These are phyloP conservation scores for Phaffia australis DNA, from an alignment of 768 basidiomycete genomes.

Conservation along the genomic window DNA sequence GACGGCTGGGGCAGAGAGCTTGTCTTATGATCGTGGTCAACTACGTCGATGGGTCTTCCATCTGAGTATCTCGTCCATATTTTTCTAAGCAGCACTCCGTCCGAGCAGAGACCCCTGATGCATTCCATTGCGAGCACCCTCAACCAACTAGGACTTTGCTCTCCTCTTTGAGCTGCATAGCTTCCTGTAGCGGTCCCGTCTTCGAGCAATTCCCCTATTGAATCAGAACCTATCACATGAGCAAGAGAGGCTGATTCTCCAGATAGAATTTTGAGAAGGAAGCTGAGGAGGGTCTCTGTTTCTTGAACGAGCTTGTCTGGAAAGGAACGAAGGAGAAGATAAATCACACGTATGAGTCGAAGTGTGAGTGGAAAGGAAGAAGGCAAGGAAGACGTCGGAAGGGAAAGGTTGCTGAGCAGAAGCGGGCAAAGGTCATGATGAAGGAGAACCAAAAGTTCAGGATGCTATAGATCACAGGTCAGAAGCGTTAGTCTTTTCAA, in stretches of 20 bases:
- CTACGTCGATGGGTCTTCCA: neutral
- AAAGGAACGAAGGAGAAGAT: slow-evolving; percentile 85
- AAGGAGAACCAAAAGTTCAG: slow-evolving; percentile 73
- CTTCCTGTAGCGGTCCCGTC: slow-evolving; percentile 9
- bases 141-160: slow-evolving; percentile 61
- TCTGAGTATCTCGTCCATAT: slow-evolving; percentile 31
- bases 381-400: slow-evolving; percentile 43
- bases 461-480: slow-evolving; percentile 46
- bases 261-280: slow-evolving; percentile 41
- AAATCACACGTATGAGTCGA: slow-evolving; percentile 84
- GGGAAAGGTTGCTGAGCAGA: slow-evolving; percentile 68
- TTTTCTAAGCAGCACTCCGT: slow-evolving; percentile 29
- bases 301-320: slow-evolving; percentile 67
- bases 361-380: slow-evolving; percentile 71
- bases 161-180: slow-evolving; percentile 46
- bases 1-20: slow-evolving; percentile 7
- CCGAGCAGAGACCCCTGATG: slow-evolving; percentile 53
- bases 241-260: slow-evolving; percentile 35
- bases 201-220: slow-evolving; percentile 24
- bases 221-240: slow-evolving; percentile 28
- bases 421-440: slow-evolving; percentile 82
- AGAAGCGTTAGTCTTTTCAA: neutral
- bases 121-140: slow-evolving; percentile 86
- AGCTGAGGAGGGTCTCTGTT: slow-evolving; percentile 71
- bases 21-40: too few species aligned